Base-by-base conservation (phyloP, 495 filamentous ascomycete genomes). In the Venustampulla echinocandica region DNA sequence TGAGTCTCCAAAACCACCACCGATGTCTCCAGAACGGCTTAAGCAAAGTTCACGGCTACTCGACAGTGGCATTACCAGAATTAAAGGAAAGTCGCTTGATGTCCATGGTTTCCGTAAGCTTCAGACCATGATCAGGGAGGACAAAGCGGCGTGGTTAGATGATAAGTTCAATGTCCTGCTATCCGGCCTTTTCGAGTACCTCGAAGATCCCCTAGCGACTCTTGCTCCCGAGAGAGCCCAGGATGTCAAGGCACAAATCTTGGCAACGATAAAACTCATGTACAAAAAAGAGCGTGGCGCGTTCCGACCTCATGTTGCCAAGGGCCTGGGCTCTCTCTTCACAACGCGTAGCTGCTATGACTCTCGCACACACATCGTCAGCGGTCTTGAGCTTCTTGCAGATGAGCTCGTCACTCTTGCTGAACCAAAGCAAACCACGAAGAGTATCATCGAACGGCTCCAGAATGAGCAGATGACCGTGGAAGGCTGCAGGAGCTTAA, bases 91-190 rank as follows among this genome's bases (percentile, higher is more conserved):
- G 50, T 77, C 75, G 5, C 75, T 95, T 27, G 89, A 95, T 56
- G 84, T 87, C 4, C 84, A 88, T 52, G 87, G 85, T 42, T 94
- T 95, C 66, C 81, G 90, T 40, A 88, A 92, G 49, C 64, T 96
- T 9, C 90, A 93, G 61, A 74, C 79, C 20, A 73, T 95, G 47
- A 81, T 90, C 52, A 78, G 83, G 43, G 80, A 81, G 50, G 80
- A 80, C 49, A 77, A 77, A 48, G 55, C 71, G 10, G 58, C 62
- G 6, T 69, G 79, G 28, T 60, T 60, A n/a, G 75, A 81, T 35
- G 68, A 74, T 40, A 79, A 76, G 53, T 93, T 90, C 54, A 77
- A 84, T 50, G 73, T 81, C n/a, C 70, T 95, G 25, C 64, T 95
- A 7, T 46, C 76, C 4, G 81, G 81, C 11, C 67, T 95, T 5